Percentiles rank a stretch among this genome's conserved stretches.
phyloP scores from a whole-genome alignment of 2,329 filamentous ascomycete genomes.

The Anisogramma anomala region DNA sequence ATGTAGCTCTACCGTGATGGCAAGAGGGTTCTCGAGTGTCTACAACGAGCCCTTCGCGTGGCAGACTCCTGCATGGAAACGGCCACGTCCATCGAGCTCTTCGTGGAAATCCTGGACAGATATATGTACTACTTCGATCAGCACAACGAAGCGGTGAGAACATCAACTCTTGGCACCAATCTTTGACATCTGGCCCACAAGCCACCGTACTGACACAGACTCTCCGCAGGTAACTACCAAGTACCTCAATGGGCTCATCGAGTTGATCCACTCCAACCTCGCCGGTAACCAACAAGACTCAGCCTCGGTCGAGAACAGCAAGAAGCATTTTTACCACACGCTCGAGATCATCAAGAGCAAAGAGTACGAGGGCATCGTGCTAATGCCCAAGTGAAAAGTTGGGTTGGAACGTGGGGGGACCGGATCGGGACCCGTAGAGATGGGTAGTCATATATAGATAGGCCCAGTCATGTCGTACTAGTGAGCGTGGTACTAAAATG shows the following conservation, averaged over 20 bases:
- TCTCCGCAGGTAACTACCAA: slow-evolving; percentile 66
- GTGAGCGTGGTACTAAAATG: neutral
- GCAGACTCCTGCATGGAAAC: slow-evolving; percentile 99
- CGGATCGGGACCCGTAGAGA: too few species aligned
- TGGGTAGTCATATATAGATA: too few species aligned
- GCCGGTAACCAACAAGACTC: slow-evolving; percentile 74
- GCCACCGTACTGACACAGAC: neutral
- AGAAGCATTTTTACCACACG: slow-evolving; percentile 88
- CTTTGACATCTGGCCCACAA: neutral
- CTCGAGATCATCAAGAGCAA: slow-evolving; percentile 85
- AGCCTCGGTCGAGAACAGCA: slow-evolving; percentile 73
- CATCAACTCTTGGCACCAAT: neutral
- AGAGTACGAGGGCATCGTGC: slow-evolving; percentile 85
- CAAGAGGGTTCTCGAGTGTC: slow-evolving; percentile 89
- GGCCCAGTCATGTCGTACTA: too few species aligned
- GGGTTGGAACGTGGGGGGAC: too few species aligned
- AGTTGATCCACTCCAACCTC: slow-evolving; percentile 94
- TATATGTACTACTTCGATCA: slow-evolving; percentile 99
- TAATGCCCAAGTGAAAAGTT: slow-evolving; percentile 40
- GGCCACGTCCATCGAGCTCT: slow-evolving; percentile 90
- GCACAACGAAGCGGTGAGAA: slow-evolving; percentile 81
- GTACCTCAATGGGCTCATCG: slow-evolving; percentile 94
- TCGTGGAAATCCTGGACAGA: slow-evolving; percentile 94
- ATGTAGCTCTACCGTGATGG: slow-evolving; percentile 97
- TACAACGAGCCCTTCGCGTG: slow-evolving; percentile 88